Conservation (phyloP, 345 rosid genomes). For the Eutrema heterophyllum region DNA sequence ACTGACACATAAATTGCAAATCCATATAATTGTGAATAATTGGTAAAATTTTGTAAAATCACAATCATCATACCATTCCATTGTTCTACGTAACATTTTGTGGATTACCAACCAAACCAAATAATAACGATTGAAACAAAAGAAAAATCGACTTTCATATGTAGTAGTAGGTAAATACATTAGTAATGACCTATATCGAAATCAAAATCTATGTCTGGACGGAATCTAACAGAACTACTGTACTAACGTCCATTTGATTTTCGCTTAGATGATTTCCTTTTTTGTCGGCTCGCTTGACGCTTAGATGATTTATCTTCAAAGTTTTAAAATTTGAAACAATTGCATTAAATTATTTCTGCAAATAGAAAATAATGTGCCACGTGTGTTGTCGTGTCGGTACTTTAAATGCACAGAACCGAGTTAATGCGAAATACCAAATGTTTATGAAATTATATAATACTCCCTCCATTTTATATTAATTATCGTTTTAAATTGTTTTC, state of each 20-base stretch:
- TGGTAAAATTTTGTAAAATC: not conserved
- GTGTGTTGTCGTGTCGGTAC: constrained; percentile 21
- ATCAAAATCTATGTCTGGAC: constrained; percentile 1
- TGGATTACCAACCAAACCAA: not conserved
- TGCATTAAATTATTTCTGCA: not conserved
- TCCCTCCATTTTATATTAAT: no score
- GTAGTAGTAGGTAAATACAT: not conserved
- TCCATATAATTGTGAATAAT: not conserved
- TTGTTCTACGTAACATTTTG: not conserved
- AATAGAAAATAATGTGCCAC: not conserved
- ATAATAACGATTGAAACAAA: not conserved
- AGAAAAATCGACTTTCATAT: not conserved
- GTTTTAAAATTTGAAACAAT: not conserved
- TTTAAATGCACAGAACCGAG: constrained; percentile 19
- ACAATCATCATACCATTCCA: not conserved
- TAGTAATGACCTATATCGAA: not conserved
- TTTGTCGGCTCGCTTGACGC: not conserved
- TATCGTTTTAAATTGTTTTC: no score
- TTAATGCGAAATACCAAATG: constrained; percentile 5
- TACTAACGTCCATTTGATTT: not conserved
- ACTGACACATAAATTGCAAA: not conserved
- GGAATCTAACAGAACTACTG: constrained; percentile 6
- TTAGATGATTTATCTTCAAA: not conserved
- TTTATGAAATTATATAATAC: not conserved
- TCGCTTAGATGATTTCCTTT: not conserved